Evolutionary conservation across 2,329 filamentous ascomycete species (phyloP).

Genomic region (Neofusicoccum sp.): DNA sequence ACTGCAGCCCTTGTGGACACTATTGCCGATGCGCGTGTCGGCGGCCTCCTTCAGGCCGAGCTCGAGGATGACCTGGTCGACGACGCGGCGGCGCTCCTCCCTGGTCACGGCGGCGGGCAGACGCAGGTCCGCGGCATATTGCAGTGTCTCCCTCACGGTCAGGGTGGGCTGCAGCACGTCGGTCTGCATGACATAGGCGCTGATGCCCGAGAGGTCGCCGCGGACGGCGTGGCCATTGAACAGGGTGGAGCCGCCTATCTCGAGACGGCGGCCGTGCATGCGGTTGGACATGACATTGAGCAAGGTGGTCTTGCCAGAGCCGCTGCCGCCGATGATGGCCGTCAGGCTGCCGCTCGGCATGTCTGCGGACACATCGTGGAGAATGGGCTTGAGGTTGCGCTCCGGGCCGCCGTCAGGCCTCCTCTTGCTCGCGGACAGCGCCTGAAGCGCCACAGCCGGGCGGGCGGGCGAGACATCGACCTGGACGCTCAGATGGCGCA

Average conservation of each 20-base stretch:
- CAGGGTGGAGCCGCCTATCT: conserved; percentile 52
- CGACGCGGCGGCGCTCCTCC: conserved; percentile 60
- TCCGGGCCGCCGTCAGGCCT: conserved; percentile 13
- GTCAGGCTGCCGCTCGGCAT: conserved; percentile 67
- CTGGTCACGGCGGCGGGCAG: conserved; percentile 62
- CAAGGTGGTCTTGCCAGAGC: conserved; percentile 60
- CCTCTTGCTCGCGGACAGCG: conserved; percentile 27
- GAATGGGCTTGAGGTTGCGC: conserved; percentile 48
- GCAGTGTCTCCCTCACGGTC: conserved; percentile 72
- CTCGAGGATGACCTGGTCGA: conserved; percentile 75
- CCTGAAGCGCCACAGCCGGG: conserved; percentile 17
- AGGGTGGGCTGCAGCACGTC: conserved; percentile 71
- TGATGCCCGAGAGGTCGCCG: conserved; percentile 46
- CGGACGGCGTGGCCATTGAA: conserved; percentile 55
- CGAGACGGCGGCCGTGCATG: conserved; percentile 56
- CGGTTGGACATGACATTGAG: conserved; percentile 71
- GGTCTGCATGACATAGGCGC: conserved; percentile 74
- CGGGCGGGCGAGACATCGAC: conserved; percentile 56
- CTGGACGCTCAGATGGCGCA: conserved; percentile 55
- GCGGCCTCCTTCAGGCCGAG: conserved; percentile 75
- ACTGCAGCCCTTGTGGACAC: conserved; percentile 70
- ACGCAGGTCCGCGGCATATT: conserved; percentile 69
- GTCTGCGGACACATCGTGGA: conserved; percentile 63
- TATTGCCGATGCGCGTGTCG: conserved; percentile 69
- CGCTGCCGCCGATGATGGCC: conserved; percentile 72